Conservation (phyloP, 495 filamentous ascomycete genomes). For the Tirmania nivea region DNA sequence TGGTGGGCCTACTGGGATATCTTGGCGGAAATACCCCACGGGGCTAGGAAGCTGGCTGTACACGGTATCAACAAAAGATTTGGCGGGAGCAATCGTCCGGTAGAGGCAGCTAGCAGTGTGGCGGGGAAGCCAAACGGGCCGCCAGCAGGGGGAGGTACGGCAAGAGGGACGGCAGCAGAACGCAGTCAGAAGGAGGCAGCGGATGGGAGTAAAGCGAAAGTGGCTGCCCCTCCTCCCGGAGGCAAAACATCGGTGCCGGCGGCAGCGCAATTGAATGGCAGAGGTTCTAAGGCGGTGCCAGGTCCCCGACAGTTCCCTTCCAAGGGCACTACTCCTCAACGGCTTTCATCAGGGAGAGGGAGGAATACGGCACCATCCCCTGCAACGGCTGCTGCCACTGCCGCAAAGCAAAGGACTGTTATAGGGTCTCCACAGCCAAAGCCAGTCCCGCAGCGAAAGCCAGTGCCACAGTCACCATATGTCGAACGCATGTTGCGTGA, state of each 20-base stretch:
- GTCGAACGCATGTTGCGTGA: too few relatives aligned
- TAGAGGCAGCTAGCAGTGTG: too few relatives aligned
- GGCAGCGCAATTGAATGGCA: too few relatives aligned
- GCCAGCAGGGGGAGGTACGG: background rate
- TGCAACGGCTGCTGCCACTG: slow-evolving; percentile 2
- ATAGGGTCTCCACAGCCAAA: background rate
- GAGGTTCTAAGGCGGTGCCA: too few relatives aligned
- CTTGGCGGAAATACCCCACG: background rate
- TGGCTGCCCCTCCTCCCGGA: too few relatives aligned
- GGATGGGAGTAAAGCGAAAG: background rate
- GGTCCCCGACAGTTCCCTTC: too few relatives aligned
- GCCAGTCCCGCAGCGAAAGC: background rate
- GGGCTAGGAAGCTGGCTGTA: too few relatives aligned
- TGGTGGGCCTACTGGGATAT: background rate
- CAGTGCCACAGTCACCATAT: too few relatives aligned
- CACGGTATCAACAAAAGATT: too few relatives aligned
- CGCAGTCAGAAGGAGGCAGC: background rate
- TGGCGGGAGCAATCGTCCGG: too few relatives aligned
- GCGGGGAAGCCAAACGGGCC: background rate
- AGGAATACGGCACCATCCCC: background rate
- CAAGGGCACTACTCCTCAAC: too few relatives aligned
- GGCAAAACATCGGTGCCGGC: too few relatives aligned
- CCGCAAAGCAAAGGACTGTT: background rate
- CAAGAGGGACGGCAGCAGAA: background rate
- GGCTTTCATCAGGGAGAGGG: background rate